A percentile compares a stretch with the other conserved stretches of the same genome.
Evolutionary conservation across 2,329 filamentous ascomycete species (phyloP).

Genomic region (Ceratocystis ficicola): DNA sequence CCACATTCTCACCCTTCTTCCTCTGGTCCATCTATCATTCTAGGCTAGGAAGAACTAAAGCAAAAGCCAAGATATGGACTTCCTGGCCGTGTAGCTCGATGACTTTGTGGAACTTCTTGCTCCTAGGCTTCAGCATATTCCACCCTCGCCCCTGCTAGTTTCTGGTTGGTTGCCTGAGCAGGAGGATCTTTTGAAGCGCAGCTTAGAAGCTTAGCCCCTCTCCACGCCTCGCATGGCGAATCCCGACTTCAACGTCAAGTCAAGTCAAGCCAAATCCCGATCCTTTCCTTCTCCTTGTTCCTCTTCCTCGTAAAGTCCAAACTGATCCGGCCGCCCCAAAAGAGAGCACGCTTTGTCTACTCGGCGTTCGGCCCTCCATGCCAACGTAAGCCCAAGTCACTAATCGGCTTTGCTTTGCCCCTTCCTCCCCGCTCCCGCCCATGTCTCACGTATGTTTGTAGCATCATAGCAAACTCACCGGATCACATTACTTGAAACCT

Average conservation of each 20-base stretch:
- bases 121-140: too few relatives aligned
- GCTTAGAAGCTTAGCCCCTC: too few relatives aligned
- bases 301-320: background rate
- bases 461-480: background rate
- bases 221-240: background rate
- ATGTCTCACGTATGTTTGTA: constrained; percentile 7
- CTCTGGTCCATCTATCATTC: too few relatives aligned
- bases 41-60: too few relatives aligned
- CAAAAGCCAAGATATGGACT: too few relatives aligned
- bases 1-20: too few relatives aligned
- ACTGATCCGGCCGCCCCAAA: background rate
- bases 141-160: too few relatives aligned
- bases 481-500: background rate
- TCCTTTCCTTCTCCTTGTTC: background rate
- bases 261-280: background rate
- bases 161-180: too few relatives aligned
- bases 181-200: too few relatives aligned
- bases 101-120: too few relatives aligned
- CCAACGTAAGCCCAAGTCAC: too few relatives aligned
- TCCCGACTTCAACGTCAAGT: background rate
- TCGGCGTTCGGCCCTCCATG: background rate
- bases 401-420: background rate
- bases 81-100: too few relatives aligned
- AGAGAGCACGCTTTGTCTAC: background rate
- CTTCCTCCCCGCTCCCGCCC: background rate